These are phyloP conservation scores for Schizophyllum amplum DNA, from an alignment of 1,284 basidiomycete genomes.

Conservation along the genomic window DNA sequence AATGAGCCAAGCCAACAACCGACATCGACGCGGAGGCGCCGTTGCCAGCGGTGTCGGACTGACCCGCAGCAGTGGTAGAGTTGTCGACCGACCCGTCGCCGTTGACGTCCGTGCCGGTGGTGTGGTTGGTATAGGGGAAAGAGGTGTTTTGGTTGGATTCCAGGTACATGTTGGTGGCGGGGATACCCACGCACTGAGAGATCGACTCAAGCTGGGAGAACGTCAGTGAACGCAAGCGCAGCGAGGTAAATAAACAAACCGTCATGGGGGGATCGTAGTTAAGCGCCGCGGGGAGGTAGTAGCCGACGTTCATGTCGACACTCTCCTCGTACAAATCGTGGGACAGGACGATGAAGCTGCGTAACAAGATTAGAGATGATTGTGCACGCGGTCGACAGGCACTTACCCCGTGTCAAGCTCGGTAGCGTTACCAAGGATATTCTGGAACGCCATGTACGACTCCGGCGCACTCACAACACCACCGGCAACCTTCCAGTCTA, in stretches of 20 bases:
- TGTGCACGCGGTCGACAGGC: neutral
- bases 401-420: slow-evolving; percentile 45
- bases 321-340: slow-evolving; percentile 84
- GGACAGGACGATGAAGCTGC: slow-evolving; percentile 82
- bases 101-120: neutral
- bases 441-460: slow-evolving; percentile 50
- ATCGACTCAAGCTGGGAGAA: slow-evolving; percentile 50
- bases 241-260: slow-evolving; percentile 25
- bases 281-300: slow-evolving; percentile 70
- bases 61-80: neutral
- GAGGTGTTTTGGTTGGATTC: slow-evolving; percentile 55
- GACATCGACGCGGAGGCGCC: neutral
- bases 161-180: slow-evolving; percentile 48
- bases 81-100: neutral
- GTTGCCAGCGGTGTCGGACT: neutral
- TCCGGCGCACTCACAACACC: slow-evolving; percentile 54
- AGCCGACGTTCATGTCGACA: slow-evolving; percentile 84
- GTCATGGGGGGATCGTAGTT: slow-evolving; percentile 52
- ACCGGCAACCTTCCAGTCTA: slow-evolving; percentile 79
- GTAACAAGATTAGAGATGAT: neutral
- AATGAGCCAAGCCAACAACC: neutral
- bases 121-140: slow-evolving; percentile 34
- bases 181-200: slow-evolving; percentile 50
- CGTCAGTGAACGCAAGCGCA: neutral
- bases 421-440: slow-evolving; percentile 55